Evolutionary conservation across 75 land plant genomes (phyloP).

Genomic region (Pinus tabuliformis): DNA sequence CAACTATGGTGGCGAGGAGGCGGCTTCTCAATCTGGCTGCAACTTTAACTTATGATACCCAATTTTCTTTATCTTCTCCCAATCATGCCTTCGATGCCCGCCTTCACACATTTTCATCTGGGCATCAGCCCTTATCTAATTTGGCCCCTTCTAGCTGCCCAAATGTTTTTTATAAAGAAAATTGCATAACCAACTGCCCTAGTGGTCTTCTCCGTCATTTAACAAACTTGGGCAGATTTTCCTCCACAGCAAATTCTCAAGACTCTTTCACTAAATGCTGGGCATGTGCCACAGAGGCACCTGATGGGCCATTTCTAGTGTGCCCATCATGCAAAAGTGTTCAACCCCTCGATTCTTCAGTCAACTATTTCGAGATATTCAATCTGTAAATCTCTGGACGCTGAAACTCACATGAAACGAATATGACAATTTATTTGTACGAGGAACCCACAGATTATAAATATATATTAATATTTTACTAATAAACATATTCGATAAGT

Average conservation of each 20-base stretch:
- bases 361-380: constrained; percentile 74
- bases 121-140: neutral
- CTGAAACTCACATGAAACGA: neutral
- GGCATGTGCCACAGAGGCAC: constrained; percentile 45
- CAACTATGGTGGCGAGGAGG: neutral
- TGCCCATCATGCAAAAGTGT: constrained; percentile 63
- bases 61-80: neutral
- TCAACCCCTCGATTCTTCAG: constrained; percentile 65
- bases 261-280: constrained; percentile 47
- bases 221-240: neutral
- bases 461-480: neutral
- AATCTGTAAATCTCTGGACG: constrained; percentile 43
- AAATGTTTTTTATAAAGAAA: neutral
- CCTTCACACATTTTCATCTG: neutral
- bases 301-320: constrained; percentile 31
- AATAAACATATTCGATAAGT: neutral
- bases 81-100: neutral
- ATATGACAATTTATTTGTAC: neutral
- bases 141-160: neutral
- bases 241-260: neutral
- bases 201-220: neutral
- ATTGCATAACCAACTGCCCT: neutral
- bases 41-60: neutral
- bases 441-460: neutral
- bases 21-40: neutral